Conservation (phyloP, 2,329 filamentous ascomycete genomes). For the Chaetothyriales sp. region DNA sequence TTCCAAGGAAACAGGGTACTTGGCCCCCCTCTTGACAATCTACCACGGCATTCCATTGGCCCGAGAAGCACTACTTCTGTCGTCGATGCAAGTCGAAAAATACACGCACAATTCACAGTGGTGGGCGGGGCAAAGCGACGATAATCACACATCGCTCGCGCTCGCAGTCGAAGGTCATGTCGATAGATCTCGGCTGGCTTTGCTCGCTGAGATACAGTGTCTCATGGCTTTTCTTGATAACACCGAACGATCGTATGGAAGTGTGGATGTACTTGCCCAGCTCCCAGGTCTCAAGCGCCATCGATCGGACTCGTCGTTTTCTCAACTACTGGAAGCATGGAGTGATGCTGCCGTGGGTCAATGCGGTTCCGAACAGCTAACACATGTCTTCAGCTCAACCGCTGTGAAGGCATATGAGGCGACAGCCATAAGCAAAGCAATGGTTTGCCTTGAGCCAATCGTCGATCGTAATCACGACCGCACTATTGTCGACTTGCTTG, state of each 20-base stretch:
- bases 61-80: slow-evolving; percentile 42
- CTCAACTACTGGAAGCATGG: slow-evolving; percentile 39
- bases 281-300: slow-evolving; percentile 26
- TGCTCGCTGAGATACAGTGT: slow-evolving; percentile 46
- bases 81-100: slow-evolving; percentile 30
- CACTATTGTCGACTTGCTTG: slow-evolving; percentile 42
- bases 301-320: slow-evolving; percentile 24
- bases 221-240: slow-evolving; percentile 48
- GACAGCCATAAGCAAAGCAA: slow-evolving; percentile 23
- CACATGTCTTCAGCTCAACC: slow-evolving; percentile 34
- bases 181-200: slow-evolving; percentile 26
- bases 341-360: slow-evolving; percentile 31
- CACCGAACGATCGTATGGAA: slow-evolving; percentile 46
- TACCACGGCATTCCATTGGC: slow-evolving; percentile 48
- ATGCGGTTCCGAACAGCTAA: slow-evolving; percentile 28
- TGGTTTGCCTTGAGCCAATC: slow-evolving; percentile 27
- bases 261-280: slow-evolving; percentile 37
- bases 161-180: slow-evolving; percentile 23
- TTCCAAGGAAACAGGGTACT: slow-evolving; percentile 37
- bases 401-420: slow-evolving; percentile 26
- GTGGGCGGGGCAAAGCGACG: slow-evolving; percentile 47
- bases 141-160: slow-evolving; percentile 38
- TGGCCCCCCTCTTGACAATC: slow-evolving; percentile 47
- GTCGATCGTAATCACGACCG: slow-evolving; percentile 27
- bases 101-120: slow-evolving; percentile 46